Percentiles rank a stretch among this genome's conserved stretches.
Evolutionary conservation across 805 yeast genomes (phyloP).

Genomic region (Cyberlindnera meyerae): DNA sequence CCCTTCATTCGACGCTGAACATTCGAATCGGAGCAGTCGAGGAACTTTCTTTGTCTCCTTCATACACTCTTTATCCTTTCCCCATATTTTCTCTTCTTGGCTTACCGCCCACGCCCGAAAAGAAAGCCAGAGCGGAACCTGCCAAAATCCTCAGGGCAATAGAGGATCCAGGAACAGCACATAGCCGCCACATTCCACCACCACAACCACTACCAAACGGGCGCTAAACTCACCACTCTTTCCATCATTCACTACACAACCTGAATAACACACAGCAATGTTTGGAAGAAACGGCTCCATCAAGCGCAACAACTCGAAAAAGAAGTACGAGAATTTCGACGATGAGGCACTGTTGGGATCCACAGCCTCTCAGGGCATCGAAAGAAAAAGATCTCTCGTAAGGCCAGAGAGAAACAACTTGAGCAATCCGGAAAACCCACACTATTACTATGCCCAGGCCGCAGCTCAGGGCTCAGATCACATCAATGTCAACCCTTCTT

Average conservation of each 20-base stretch:
- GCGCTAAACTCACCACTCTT: background rate
- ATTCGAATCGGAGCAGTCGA: too few relatives aligned
- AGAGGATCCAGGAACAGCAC: too few relatives aligned
- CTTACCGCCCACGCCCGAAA: too few relatives aligned
- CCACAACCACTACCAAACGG: background rate
- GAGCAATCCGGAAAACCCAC: constrained; percentile 64
- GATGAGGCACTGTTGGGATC: constrained; percentile 31
- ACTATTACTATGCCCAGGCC: constrained; percentile 71
- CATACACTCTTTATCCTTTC: too few relatives aligned
- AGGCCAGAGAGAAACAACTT: constrained; percentile 76
- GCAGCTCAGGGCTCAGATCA: constrained; percentile 61
- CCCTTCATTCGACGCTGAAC: too few relatives aligned
- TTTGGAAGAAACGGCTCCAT: constrained; percentile 24
- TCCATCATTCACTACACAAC: background rate
- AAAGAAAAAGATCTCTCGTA: constrained; percentile 63
- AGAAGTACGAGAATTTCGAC: constrained; percentile 24
- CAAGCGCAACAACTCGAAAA: constrained; percentile 19
- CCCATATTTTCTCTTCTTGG: too few relatives aligned
- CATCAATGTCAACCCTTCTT: constrained; percentile 59
- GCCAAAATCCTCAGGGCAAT: too few relatives aligned
- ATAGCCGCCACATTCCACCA: too few relatives aligned
- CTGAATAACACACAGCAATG: constrained; percentile 10
- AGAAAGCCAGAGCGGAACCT: too few relatives aligned
- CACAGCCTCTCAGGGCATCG: constrained; percentile 21
- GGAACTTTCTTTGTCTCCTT: too few relatives aligned